Evolutionary conservation across 495 filamentous ascomycete genomes (phyloP).

Genomic region (Emericellopsis terricola): DNA sequence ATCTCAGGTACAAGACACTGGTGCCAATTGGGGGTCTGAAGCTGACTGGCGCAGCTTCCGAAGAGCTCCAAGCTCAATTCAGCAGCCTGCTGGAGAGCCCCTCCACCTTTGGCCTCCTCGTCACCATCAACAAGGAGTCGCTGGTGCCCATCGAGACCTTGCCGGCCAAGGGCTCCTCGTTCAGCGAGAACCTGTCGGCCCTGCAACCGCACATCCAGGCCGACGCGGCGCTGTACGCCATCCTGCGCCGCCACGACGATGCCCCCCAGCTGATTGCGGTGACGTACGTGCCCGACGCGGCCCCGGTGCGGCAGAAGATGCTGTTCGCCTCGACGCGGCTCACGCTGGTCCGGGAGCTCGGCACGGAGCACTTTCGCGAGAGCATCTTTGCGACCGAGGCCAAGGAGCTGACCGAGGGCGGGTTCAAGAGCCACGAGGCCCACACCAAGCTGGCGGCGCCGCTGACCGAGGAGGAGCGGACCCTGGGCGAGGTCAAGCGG

Average conservation of each 20-base stretch:
- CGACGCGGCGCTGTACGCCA: conserved; percentile 63
- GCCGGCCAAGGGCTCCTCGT: conserved; percentile 32
- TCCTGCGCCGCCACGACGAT: conserved; percentile 50
- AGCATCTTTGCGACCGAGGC: conserved; percentile 61
- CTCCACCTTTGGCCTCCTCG: conserved; percentile 59
- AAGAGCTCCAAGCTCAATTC: conserved; percentile 75
- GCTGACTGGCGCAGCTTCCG: conserved; percentile 39
- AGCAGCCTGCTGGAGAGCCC: conserved; percentile 44
- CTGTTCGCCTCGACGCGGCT: conserved; percentile 80
- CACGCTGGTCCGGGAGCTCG: conserved; percentile 70
- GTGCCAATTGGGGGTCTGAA: not conserved
- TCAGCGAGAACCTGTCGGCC: conserved; percentile 39
- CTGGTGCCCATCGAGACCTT: conserved; percentile 49
- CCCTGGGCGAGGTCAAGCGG: conserved; percentile 54
- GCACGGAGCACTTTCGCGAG: conserved; percentile 69
- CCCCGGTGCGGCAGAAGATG: conserved; percentile 88
- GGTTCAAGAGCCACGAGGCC: conserved; percentile 61
- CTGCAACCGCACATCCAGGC: conserved; percentile 47
- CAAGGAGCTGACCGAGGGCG: conserved; percentile 48
- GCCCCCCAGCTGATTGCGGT: conserved; percentile 48
- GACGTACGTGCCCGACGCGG: conserved; percentile 80
- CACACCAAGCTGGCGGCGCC: conserved; percentile 51
- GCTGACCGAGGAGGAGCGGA: conserved; percentile 76
- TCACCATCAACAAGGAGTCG: conserved; percentile 58
- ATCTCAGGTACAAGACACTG: conserved; percentile 44